Evolutionary conservation across 768 basidiomycete genomes (phyloP).

Genomic region (Pilatotrama ljubarskyi): DNA sequence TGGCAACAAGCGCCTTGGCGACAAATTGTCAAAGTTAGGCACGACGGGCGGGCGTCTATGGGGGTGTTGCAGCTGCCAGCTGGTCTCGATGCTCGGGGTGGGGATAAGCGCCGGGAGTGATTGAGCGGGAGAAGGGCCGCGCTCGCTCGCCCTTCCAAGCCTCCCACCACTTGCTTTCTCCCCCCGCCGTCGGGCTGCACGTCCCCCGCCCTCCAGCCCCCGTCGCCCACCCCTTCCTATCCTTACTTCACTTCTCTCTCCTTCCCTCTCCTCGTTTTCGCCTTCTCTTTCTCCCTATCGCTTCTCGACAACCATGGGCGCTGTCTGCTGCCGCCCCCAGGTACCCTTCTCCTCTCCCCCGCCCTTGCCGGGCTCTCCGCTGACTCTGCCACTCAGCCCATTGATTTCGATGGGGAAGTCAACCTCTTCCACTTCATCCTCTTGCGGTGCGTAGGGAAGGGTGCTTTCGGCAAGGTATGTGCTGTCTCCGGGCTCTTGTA

Average conservation of each 20-base stretch:
- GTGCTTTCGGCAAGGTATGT: constrained; percentile 94
- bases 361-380: background rate
- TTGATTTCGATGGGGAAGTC: constrained; percentile 94
- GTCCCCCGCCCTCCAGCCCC: constrained; percentile 9
- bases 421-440: constrained; percentile 97
- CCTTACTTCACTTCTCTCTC: constrained; percentile 11
- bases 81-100: background rate
- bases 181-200: constrained; percentile 18
- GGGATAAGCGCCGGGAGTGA: constrained; percentile 2
- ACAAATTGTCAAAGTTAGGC: constrained; percentile 4
- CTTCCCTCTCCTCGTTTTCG: background rate
- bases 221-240: constrained; percentile 6
- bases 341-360: constrained; percentile 39
- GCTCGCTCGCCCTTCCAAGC: background rate
- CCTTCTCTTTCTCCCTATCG: constrained; percentile 19
- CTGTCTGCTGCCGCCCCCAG: constrained; percentile 81
- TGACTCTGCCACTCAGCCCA: constrained; percentile 54
- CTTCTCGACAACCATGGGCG: constrained; percentile 59
- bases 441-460: constrained; percentile 95
- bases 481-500: constrained; percentile 20
- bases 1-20: background rate
- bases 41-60: background rate
- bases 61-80: background rate
- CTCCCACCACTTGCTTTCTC: constrained; percentile 15
- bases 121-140: background rate